Conservation (phyloP, 139 green algal genomes). For the Chlorella sp. region DNA sequence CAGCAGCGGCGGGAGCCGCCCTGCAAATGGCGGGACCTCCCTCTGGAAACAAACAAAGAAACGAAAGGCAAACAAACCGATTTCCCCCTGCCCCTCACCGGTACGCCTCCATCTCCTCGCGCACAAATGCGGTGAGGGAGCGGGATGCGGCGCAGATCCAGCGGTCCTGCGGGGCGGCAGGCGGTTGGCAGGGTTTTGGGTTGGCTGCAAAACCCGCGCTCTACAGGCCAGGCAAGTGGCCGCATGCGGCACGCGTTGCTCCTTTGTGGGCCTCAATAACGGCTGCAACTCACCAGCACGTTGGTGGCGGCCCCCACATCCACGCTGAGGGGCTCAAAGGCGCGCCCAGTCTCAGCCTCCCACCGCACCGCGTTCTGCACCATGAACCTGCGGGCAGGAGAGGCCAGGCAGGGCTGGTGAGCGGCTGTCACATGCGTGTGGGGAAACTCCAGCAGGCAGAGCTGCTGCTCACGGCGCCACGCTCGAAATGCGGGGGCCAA, state of each 20-base stretch:
- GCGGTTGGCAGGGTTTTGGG: neutral
- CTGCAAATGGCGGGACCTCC: too few relatives aligned
- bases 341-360: slow-evolving; percentile 65
- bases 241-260: too few relatives aligned
- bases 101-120: slow-evolving; percentile 96
- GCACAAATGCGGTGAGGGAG: slow-evolving; percentile 86
- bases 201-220: too few relatives aligned
- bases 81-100: neutral
- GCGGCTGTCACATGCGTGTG: too few relatives aligned
- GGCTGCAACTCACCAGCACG: slow-evolving; percentile 66
- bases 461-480: too few relatives aligned
- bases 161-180: slow-evolving; percentile 52
- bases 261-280: too few relatives aligned
- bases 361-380: slow-evolving; percentile 90
- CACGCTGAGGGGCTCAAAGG: slow-evolving; percentile 67
- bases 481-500: too few relatives aligned
- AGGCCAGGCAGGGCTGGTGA: neutral
- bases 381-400: slow-evolving; percentile 70
- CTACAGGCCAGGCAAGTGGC: too few relatives aligned
- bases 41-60: too few relatives aligned
- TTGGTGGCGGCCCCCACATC: slow-evolving; percentile 63
- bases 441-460: too few relatives aligned
- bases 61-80: too few relatives aligned
- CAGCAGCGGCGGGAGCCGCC: too few relatives aligned
- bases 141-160: slow-evolving; percentile 90